Base-by-base conservation (phyloP, 2,329 filamentous ascomycete species). In the Mycosphaerelloides madeirae region DNA sequence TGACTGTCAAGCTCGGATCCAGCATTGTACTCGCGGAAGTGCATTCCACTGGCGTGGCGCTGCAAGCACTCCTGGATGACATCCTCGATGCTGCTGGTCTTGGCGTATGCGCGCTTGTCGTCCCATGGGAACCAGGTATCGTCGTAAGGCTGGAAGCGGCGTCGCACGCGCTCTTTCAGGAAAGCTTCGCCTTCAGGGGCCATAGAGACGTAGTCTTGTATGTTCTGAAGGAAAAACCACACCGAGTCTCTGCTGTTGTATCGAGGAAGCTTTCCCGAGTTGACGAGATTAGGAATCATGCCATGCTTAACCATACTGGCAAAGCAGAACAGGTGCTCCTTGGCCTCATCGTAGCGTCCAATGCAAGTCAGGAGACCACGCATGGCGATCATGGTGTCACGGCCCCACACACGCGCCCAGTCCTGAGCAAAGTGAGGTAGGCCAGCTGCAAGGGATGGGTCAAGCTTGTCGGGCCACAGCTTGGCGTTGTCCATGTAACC, bases 201-300 rank as follows among this genome's bases (percentile, higher is more conserved):
- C 58, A 93, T 83, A 39, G 80, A 81, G 35, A 80, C 83, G 64
- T 95, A 98, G 62, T 98, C 93, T 61, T 98, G 93, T 38, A 97
- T 91, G 53, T 86, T 86, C 65, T 98, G 93, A 40, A 98, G 69
- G 73, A 94, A 95, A 75, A 97, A 98, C 93, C 93, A 98, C 32
- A 96, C 81, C 0, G 93, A 95, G 67, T 98, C 93, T 49, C 93
- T 80, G 33, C 93, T 90, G 65, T 98, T 98, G 72, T 97, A 98
- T 19, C 93, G 79, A 3, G 93, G 93, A 13, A 83, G 77, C 48
- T 84, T 87, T 6, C 93, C 90, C 48, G 86, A 87, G 53, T 88
- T 84, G 12, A 98, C 75, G 15, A 98, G 76, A 60, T 98, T 98
- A 12, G 93, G 93, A 45, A 98, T 90, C 89, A 97, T 95, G 39